phyloP scores from a whole-genome alignment of 176 grass and related monocot species.

The Hyparrhenia diplandra region DNA sequence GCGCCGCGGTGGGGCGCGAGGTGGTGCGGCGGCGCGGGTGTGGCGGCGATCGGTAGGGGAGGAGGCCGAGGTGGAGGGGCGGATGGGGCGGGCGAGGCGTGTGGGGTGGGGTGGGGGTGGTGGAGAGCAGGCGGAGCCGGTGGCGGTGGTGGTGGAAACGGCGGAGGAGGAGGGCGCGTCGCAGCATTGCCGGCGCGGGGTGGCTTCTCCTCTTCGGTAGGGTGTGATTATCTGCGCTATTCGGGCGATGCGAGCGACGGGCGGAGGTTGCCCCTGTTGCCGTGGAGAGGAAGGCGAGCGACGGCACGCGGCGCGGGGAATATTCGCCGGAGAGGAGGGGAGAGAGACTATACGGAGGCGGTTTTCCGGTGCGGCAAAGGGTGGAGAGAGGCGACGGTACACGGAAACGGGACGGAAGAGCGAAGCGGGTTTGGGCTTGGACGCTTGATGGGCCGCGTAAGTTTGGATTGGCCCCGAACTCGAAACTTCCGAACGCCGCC shows the following conservation, averaged over 20 bases:
- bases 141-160: slow-evolving; percentile 12
- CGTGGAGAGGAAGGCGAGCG: slow-evolving; percentile 37
- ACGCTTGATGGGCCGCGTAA: not conserved
- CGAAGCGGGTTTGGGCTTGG: not conserved
- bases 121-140: slow-evolving; percentile 22
- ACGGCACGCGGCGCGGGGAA: slow-evolving; percentile 2
- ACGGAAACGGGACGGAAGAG: not conserved
- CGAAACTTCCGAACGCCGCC: no score
- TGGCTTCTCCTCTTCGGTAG: not conserved
- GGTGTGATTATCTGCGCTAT: not conserved
- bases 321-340: slow-evolving; percentile 35
- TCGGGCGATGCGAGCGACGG: not conserved
- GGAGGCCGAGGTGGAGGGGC: slow-evolving; percentile 13
- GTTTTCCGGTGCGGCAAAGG: not conserved
- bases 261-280: slow-evolving; percentile 5
- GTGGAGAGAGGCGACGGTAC: not conserved
- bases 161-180: slow-evolving; percentile 34
- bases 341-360: not conserved
- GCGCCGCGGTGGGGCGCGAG: slow-evolving; percentile 30
- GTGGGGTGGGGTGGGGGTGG: not conserved
- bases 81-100: not conserved
- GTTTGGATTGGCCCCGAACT: slow-evolving; percentile 18
- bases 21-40: slow-evolving; percentile 29
- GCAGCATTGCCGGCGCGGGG: slow-evolving; percentile 39
- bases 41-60: slow-evolving; percentile 19